Conservation (phyloP, 345 rosid species). For the Eucalyptus decipiens region DNA sequence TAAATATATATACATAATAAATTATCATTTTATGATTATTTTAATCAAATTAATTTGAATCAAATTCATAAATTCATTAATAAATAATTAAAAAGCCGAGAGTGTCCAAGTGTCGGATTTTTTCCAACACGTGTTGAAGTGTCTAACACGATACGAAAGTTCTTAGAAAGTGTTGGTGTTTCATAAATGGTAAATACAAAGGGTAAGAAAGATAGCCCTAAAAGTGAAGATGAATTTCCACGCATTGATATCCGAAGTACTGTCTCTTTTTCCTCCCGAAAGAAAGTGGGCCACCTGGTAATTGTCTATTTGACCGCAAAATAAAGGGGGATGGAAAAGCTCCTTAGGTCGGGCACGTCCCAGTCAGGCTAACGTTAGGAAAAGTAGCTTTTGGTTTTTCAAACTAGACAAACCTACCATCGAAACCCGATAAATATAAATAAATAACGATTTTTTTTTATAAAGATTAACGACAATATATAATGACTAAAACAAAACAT, state of each 20-base stretch:
- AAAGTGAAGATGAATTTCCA: background rate
- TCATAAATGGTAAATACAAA: no score
- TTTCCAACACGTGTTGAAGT: accelerated
- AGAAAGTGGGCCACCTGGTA: background rate
- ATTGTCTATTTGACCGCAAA: background rate
- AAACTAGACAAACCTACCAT: no score
- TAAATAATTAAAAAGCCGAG: no score
- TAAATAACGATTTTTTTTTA: background rate
- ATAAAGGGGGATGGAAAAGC: background rate
- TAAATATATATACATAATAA: no score
- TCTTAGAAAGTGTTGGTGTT: accelerated
- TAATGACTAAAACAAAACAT: background rate
- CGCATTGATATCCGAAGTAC: background rate
- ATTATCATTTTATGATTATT: no score
- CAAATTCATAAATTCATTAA: no score
- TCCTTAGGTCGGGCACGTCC: background rate
- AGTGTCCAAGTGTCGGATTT: no score
- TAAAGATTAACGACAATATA: background rate
- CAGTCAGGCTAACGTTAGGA: background rate
- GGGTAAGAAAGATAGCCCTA: background rate
- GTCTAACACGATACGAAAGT: accelerated
- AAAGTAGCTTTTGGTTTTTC: no score
- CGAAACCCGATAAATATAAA: background rate
- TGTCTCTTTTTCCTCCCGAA: background rate
- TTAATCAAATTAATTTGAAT: no score